Evolutionary conservation across 305 asterid genomes (phyloP).

Genomic region (Fraxinus latifolia): DNA sequence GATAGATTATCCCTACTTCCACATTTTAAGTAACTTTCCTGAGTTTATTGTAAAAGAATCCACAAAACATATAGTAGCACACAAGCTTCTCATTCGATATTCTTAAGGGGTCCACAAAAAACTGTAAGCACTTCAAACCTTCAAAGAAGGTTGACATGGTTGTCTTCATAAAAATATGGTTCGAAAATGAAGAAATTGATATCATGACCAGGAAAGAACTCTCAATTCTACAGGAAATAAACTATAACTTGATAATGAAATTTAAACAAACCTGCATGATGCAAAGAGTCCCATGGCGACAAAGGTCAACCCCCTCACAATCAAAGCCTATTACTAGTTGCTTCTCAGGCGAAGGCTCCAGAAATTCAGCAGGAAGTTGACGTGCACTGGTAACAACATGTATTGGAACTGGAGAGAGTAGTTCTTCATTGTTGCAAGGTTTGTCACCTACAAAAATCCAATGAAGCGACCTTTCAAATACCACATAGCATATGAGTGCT

Average conservation of each 20-base stretch:
- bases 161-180: neutral
- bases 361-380: slow-evolving; percentile 84
- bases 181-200: neutral
- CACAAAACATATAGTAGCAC: slow-evolving; percentile 6
- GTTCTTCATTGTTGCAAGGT: slow-evolving; percentile 38
- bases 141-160: neutral
- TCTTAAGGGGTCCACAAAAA: slow-evolving; percentile 4
- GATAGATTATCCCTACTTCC: neutral
- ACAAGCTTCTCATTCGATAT: slow-evolving; percentile 11
- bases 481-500: neutral
- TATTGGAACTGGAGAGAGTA: slow-evolving; percentile 60
- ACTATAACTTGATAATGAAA: slow-evolving; percentile 5
- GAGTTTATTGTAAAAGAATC: neutral
- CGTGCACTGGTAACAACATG: slow-evolving; percentile 69
- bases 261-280: slow-evolving; percentile 70
- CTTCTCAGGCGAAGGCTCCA: slow-evolving; percentile 73
- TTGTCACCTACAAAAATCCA: slow-evolving; percentile 49
- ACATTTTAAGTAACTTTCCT: neutral
- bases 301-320: slow-evolving; percentile 98
- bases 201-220: neutral
- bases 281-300: slow-evolving; percentile 94
- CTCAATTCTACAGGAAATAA: slow-evolving; percentile 1
- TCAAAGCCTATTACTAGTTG: slow-evolving; percentile 83
- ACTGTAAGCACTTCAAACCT: neutral
- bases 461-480: neutral